Evolutionary conservation across 2,329 filamentous ascomycete species (phyloP), one percentile per base, ranked within the genome.

Genomic region (Catunica adiposa): DNA sequence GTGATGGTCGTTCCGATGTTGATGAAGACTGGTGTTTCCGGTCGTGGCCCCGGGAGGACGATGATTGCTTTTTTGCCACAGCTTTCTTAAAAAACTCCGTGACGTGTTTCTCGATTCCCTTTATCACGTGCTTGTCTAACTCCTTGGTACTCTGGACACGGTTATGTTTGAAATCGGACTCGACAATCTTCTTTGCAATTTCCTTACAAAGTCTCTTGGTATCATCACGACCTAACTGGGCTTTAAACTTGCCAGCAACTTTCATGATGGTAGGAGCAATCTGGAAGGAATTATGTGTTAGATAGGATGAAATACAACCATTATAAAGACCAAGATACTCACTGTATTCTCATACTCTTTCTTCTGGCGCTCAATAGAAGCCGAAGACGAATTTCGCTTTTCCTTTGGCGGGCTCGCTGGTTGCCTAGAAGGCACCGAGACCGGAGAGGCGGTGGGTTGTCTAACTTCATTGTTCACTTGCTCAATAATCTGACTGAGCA

Each of bases 331-430:
- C 17, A 40, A 38, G 5, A 26, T n/a, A 72, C 86, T 67, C 75
- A 94, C 88, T 53, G 89, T 94, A 65, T 89, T 89, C 67, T 96
- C 89, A 63, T 96, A 97, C 1, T 95, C 75, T 71, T 88, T 95
- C 78, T 89, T 94, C 69, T 92, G 87, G 69, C 96, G 96, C 61
- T 96, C 89, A 61, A 81, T 66, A 1, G 83, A 17, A 5, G 29
- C 11, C 11, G 29, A 34, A 34, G 29, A 34, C 11, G 29, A 73
- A 31, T 83, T 66, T 58, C 75, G 76, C 56, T 79, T 76, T 85
- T 47, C 85, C 89, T 55, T 47, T 47, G 15, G 44, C 46, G 14
- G 9, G 17, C 65, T 83, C 87, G 83, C 62, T 76, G 75, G 62
- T 78, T 82, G 4, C 40, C 20, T 44, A 11, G 40, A 44, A 15